phyloP scores from a whole-genome alignment of 1,284 basidiomycete genomes.

The Fomes fomentarius region DNA sequence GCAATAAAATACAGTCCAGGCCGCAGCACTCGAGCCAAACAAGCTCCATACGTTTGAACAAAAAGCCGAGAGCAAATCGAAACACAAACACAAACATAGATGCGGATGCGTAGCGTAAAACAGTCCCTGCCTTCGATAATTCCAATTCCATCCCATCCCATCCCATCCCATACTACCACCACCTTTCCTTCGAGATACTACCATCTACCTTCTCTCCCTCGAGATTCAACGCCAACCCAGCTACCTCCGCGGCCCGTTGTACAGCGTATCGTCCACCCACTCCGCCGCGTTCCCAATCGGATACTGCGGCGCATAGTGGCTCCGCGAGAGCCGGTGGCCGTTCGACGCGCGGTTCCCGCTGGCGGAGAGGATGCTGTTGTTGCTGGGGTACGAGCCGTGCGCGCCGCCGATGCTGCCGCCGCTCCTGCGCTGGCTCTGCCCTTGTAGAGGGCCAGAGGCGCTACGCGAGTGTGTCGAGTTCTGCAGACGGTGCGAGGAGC shows the following conservation, averaged over 20 bases:
- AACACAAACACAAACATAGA: too few species aligned
- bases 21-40: too few species aligned
- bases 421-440: not conserved
- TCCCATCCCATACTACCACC: too few species aligned
- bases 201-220: not conserved
- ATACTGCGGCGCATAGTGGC: slow-evolving; percentile 24
- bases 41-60: too few species aligned
- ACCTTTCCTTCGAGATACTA: too few species aligned
- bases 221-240: not conserved
- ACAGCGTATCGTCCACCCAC: slow-evolving; percentile 50
- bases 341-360: not conserved
- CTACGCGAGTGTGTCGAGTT: slow-evolving; percentile 2
- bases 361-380: not conserved
- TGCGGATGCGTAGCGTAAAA: too few species aligned
- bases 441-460: not conserved
- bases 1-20: too few species aligned
- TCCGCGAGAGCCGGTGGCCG: slow-evolving; percentile 7
- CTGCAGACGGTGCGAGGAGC: too few species aligned
- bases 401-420: slow-evolving; percentile 1
- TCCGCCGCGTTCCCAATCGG: slow-evolving; percentile 29
- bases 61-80: too few species aligned
- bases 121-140: too few species aligned
- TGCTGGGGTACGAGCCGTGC: not conserved
- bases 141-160: too few species aligned
- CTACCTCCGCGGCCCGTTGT: slow-evolving; percentile 39